Evolutionary conservation across 2,329 filamentous ascomycete species (phyloP).

Genomic region (Beauveria scarabaeidicola): DNA sequence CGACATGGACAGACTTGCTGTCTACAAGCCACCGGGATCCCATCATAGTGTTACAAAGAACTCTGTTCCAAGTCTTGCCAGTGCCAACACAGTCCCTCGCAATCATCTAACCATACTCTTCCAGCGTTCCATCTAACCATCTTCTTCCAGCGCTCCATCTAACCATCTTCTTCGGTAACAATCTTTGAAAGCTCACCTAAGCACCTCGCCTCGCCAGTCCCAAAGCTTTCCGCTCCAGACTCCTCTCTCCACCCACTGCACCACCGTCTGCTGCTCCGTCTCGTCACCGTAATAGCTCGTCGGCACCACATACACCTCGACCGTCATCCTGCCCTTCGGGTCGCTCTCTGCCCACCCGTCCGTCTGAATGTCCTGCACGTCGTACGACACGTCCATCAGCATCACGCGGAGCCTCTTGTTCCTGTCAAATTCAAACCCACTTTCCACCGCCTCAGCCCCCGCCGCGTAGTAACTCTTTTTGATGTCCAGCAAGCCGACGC

Average conservation of each 20-base stretch:
- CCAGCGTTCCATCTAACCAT: no score
- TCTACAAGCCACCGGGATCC: no score
- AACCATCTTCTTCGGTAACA: no score
- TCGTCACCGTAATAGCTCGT: slow-evolving; percentile 31
- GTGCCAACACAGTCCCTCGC: no score
- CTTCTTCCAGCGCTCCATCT: no score
- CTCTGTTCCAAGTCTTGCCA: no score
- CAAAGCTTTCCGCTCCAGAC: slow-evolving; percentile 33
- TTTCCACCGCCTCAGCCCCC: slow-evolving; percentile 19
- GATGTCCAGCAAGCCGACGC: slow-evolving; percentile 25
- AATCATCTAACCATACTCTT: no score
- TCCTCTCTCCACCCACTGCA: slow-evolving; percentile 31
- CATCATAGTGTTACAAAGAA: no score
- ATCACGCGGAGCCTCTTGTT: slow-evolving; percentile 16
- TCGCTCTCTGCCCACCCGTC: slow-evolving; percentile 27
- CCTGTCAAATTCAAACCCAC: slow-evolving; percentile 10
- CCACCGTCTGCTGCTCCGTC: slow-evolving; percentile 27
- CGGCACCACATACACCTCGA: slow-evolving; percentile 32
- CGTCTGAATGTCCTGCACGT: slow-evolving; percentile 20
- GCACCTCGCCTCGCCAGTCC: slow-evolving; percentile 23
- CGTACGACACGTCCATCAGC: slow-evolving; percentile 23
- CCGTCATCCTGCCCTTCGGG: slow-evolving; percentile 27
- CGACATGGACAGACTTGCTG: no score
- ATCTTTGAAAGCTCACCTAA: no score
- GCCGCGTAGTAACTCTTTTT: slow-evolving; percentile 34